Evolutionary conservation across 2,329 filamentous ascomycete genomes (phyloP).

Genomic region (Colletotrichum simmondsii): DNA sequence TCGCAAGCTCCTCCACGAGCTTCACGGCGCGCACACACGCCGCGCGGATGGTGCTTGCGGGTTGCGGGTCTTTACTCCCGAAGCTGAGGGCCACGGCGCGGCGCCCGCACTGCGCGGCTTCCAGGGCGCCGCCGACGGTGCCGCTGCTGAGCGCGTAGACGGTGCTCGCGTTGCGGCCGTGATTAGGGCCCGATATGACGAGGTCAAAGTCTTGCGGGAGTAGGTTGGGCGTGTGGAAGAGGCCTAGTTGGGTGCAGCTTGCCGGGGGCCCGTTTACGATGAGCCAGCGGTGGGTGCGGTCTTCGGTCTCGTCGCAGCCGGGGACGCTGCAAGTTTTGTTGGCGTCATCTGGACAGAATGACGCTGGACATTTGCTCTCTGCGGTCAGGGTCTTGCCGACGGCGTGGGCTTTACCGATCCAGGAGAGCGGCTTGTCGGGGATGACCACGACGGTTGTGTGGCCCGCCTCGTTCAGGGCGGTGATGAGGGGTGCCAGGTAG

Average conservation of each 20-base stretch:
- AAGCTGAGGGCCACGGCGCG: slow-evolving; percentile 75
- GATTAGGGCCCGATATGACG: slow-evolving; percentile 69
- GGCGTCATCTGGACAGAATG: background rate
- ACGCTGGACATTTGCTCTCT: slow-evolving; percentile 29
- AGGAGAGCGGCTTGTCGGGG: slow-evolving; percentile 76
- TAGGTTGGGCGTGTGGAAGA: slow-evolving; percentile 59
- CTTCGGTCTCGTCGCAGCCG: slow-evolving; percentile 52
- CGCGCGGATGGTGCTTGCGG: slow-evolving; percentile 73
- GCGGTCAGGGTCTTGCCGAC: slow-evolving; percentile 70
- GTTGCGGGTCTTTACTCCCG: slow-evolving; percentile 75
- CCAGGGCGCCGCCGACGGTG: slow-evolving; percentile 67
- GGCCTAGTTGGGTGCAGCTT: slow-evolving; percentile 68
- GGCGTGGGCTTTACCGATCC: slow-evolving; percentile 83
- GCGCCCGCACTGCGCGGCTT: slow-evolving; percentile 65
- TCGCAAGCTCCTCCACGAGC: slow-evolving; percentile 70
- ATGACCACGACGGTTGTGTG: slow-evolving; percentile 77
- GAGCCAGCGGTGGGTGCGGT: slow-evolving; percentile 62
- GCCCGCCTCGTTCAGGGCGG: slow-evolving; percentile 64
- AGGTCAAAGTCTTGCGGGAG: slow-evolving; percentile 57
- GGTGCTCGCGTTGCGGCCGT: slow-evolving; percentile 70
- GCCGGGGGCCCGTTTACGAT: slow-evolving; percentile 69
- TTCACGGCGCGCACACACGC: slow-evolving; percentile 68
- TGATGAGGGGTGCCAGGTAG: slow-evolving; percentile 67
- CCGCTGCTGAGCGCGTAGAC: slow-evolving; percentile 68
- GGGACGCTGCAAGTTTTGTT: slow-evolving; percentile 41